Evolutionary conservation across 768 basidiomycete species (phyloP).

Genomic region (Kwoniella botswanensis): DNA sequence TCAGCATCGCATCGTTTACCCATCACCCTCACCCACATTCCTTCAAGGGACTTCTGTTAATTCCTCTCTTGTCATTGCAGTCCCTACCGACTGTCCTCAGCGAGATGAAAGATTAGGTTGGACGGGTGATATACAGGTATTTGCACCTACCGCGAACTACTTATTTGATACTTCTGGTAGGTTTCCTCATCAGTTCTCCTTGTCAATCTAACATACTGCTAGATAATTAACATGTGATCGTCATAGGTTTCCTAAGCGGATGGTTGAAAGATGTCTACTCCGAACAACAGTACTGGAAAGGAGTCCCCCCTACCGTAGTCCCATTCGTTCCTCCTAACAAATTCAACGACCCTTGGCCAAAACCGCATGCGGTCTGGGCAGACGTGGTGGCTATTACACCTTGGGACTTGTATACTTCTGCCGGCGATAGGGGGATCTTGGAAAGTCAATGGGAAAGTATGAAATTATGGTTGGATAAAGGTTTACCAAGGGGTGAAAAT

Average conservation of each 20-base stretch:
- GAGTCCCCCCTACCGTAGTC: constrained; percentile 40
- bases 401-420: constrained; percentile 43
- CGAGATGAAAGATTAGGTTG: constrained; percentile 56
- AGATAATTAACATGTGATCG: background rate
- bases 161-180: constrained; percentile 40
- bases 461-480: constrained; percentile 47
- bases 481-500: constrained; percentile 34
- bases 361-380: constrained; percentile 39
- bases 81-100: constrained; percentile 57
- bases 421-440: constrained; percentile 35
- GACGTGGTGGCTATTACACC: constrained; percentile 48
- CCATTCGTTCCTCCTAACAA: constrained; percentile 34
- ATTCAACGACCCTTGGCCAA: constrained; percentile 13
- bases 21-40: too few relatives aligned
- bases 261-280: constrained; percentile 49
- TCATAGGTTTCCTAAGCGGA: constrained; percentile 10
- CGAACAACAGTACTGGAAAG: constrained; percentile 38
- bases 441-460: constrained; percentile 45
- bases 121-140: constrained; percentile 56
- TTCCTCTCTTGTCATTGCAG: background rate
- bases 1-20: too few relatives aligned
- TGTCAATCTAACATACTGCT: background rate
- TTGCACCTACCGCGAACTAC: constrained; percentile 49
- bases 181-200: background rate
- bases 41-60: too few relatives aligned